Base-by-base conservation (phyloP, 202 grass and related monocot species). In the Cymbopogon flexuosus region DNA sequence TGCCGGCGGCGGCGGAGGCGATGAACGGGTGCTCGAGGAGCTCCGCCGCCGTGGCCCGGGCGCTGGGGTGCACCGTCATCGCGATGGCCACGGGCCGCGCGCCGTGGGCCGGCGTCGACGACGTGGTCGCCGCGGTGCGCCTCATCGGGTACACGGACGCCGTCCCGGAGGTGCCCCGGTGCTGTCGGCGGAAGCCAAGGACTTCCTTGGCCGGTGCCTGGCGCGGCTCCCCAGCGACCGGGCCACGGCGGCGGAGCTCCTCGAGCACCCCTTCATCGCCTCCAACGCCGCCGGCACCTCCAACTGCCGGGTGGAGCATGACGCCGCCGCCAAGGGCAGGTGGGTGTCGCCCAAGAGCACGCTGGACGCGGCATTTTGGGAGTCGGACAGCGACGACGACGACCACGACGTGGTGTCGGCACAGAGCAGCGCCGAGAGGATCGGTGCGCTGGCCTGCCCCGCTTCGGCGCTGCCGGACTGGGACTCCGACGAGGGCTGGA, bases 31-130 rank as follows among this genome's bases (percentile, higher is more conserved):
- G n/a, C n/a, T n/a, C n/a, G n/a, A n/a, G n/a, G n/a, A n/a, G n/a
- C n/a, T n/a, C n/a, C n/a, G n/a, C n/a, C n/a, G n/a, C n/a, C n/a
- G n/a, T n/a, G n/a, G n/a, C n/a, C n/a, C n/a, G 95, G 95, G 89
- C 95, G 40, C 90, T 98, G 1, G 95, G 92, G 0, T 98, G 95
- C 90, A 88, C 84, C 3, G 59, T 95, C 3, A 0, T 98, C 80
- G 92, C 88, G 81, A 89, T 98, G 90, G 90, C 86, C 47, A 93
- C 92, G 9, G 92, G 95, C 2, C 66, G 49, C 22, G 37, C 81
- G 1, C 92, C 92, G 8, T 98, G 95, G 92, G 58, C 12, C 39
- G 73, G 80, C 36, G 61, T 82, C n/a, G 76, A 40, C 30, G 86
- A 91, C 65, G 77, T 84, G 34, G 31, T 87, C 5, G 76, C 87